Base-by-base conservation (phyloP, 768 basidiomycete genomes). In the Porphyrellus cyaneotinctus region DNA sequence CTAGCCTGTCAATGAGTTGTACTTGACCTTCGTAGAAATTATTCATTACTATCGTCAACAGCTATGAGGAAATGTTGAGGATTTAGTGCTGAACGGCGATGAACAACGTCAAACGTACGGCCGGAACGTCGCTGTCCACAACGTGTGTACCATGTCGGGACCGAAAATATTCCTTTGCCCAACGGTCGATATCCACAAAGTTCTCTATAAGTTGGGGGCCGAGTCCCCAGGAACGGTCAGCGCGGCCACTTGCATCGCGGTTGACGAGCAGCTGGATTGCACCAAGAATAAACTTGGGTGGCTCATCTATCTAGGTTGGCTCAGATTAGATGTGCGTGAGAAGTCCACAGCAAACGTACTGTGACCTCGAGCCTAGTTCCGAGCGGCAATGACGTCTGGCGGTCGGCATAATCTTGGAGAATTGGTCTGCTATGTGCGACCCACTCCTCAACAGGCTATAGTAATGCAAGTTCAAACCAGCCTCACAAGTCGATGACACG, bases 151-250 rank as follows among this genome's bases (percentile, higher is more conserved):
- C 48, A 41, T 70, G 56, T 24, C 51, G 58, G 6, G 52, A 56
- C 37, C 67, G 62, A 47, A 68, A 60, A 41, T 68, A 68, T 12
- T 68, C 68, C 18, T 46, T 58, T 9, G 55, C 54, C 67, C 67
- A 70, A 12, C 38, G 43, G 23, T 63, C 54, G 30, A 68, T 54
- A 31, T 68, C 56, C 38, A 63, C 62, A 44, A 66, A 70, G 35
- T 68, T 68, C 36, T 66, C 69, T 23, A 70, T 58, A 0, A 70
- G 43, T 17, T 68, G 68, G 23, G 67, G 66, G 5, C 66, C 68
- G 2, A 68, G 62, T 22, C 38, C 51, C 6, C 62, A 59, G 26
- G 64, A 53, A 41, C 20, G 44, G 36, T 62, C 58, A n/a, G 43
- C 35, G 39, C 23, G 47, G 5, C 37, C 48, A 4, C 20, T 12